Base-by-base conservation (phyloP, 257 asterid genomes). In the Plantago ovata region DNA sequence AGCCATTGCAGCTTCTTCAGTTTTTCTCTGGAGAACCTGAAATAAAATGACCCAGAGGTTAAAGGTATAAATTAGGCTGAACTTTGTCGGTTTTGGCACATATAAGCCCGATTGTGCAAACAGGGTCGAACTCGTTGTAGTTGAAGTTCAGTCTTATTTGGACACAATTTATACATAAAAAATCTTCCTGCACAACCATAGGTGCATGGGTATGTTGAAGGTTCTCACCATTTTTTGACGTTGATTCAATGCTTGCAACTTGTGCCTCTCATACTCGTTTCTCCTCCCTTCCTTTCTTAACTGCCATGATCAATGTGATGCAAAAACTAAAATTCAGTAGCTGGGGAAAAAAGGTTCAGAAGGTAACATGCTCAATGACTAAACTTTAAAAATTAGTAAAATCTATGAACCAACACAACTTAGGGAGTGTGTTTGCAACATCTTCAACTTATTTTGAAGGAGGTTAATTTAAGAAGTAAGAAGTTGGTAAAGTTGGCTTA, bases 1-100 rank as follows among this genome's bases (percentile, higher is more conserved):
- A 70, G 99, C 99, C 84, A 93, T 71, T 71, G 99, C 99, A 70
- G 99, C 99, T 80, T 93, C 97, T 73, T 86, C 99, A 36, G 95
- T 93, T 79, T 93, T 93, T 72, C 99, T 83, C 76, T 93, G 99
- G 59, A 93, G 99, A 81, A 93, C 99, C 99, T 93, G 86, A 67
- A 74, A 60, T 20, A 53, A 58, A 55, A 63, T 60, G 61, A 47
- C 32, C 56, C 56, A 60, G 55, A 32, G 38, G 56, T 56, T 28
- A 28, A 28, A 28, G 36, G 36, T 28, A 28, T 3, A 28, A 28
- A 28, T 6, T 3, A 8, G 36, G 36, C 36, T 28, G 36, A 28
- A 28, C 36, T 28, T 4, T 4, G 36, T 1, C 36, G 36, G 36
- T 28, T 8, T 2, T 28, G 36, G 7, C 36, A 28, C 36, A 28